Evolutionary conservation across 306 rosid genomes (phyloP), one percentile per base, ranked within the genome.

Genomic region (Pterocarpus santalinus): DNA sequence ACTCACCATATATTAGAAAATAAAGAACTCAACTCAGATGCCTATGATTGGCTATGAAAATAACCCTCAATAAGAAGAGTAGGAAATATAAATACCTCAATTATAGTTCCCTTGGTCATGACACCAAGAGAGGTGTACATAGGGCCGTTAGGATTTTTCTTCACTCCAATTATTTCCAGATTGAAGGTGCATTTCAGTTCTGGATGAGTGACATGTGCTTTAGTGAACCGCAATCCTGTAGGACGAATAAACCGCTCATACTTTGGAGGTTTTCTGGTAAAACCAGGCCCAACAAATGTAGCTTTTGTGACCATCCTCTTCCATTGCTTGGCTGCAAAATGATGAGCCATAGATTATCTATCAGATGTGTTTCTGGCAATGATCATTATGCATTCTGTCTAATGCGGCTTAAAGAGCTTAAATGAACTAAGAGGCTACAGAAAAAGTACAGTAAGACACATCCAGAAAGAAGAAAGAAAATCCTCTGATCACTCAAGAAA

Each of bases 301-400:
- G 99, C 97, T 86, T 95, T 95, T 22, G 97, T 93, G 74, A 92
- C 86, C 98, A 95, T 95, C 86, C 98, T 89, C 90, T 95, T 95
- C 97, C 97, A 95, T 76, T 95, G 97, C 84, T 95, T 95, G 43
- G 95, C 98, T 95, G 84, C 17, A 86, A 81, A 76, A 78, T 41
- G 38, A 34, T 53, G 4, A 77, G 72, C 69, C 56, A 22, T 30
- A 55, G 13, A 34, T 33, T 34, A 76, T 83, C 36, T 33, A 73
- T 85, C 73, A 77, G 33, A 49, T n/a, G 55, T 28, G 10, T 63
- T 72, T 35, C 80, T 9, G 7, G 30, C 10, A 71, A 33, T 2
- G 51, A 63, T 55, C 65, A 33, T 28, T 72, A 46, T 4, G 30
- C 22, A 53, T 60, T 58, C 39, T 38, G 46, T 76, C 14, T 49